Conservation (phyloP, 1,284 basidiomycete species). For the Hypsizygus ulmarius region DNA sequence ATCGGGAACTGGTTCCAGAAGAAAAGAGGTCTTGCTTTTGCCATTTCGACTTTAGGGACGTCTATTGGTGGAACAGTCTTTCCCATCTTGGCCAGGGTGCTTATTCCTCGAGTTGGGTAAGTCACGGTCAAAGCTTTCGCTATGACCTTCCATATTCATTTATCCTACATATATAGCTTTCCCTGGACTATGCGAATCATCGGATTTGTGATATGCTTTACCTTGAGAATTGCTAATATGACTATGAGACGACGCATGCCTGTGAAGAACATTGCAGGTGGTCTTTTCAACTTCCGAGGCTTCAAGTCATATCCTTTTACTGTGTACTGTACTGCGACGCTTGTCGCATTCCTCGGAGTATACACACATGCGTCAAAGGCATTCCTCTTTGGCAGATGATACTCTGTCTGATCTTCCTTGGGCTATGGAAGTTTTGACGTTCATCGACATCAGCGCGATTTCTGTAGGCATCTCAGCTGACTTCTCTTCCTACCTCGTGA, state of each 20-base stretch:
- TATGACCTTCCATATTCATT: neutral
- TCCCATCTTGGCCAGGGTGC: conserved; percentile 37
- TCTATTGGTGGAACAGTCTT: conserved; percentile 40
- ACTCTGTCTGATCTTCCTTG: neutral
- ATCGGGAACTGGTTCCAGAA: conserved; percentile 43
- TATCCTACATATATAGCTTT: conserved; percentile 32
- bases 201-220: conserved; percentile 43
- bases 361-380: conserved; percentile 48
- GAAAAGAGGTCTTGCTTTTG: conserved; percentile 29
- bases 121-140: conserved; percentile 5
- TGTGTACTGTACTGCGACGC: conserved; percentile 41
- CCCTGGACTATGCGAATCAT: conserved; percentile 54
- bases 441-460: conserved; percentile 44
- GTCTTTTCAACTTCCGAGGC: conserved; percentile 46
- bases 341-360: conserved; percentile 54
- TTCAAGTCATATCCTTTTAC: conserved; percentile 48
- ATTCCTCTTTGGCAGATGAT: neutral
- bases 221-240: conserved; percentile 41
- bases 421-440: conserved; percentile 39
- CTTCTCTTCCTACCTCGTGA: conserved; percentile 51
- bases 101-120: conserved; percentile 41
- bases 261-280: conserved; percentile 44
- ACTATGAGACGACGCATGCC: conserved; percentile 47
- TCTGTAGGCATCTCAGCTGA: conserved; percentile 37
- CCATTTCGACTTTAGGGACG: conserved; percentile 29